Evolutionary conservation across 345 rosid genomes (phyloP), one percentile per base, ranked within the genome.

Genomic region (Rhizophora apiculata): DNA sequence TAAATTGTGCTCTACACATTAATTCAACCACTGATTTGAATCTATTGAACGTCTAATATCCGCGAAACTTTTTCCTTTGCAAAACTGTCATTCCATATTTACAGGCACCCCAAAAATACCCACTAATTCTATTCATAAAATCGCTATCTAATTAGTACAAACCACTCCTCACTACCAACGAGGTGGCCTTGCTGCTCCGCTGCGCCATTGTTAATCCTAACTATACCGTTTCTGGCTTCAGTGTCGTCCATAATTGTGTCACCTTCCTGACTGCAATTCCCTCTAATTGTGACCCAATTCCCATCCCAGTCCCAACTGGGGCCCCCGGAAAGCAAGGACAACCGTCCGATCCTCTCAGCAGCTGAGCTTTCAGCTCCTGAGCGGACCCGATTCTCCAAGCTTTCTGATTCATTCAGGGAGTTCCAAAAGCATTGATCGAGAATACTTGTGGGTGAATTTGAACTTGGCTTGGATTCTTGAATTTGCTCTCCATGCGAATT

Each of bases 371-470:
- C 56, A 37, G 32, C 29, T 1, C 52, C 56, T 72, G 65, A 19
- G 30, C 37, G 75, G 73, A 53, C 62, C 46, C 22, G 70, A 56
- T 73, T 78, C 60, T 75, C 82, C 58, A 75, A 65, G 43, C 75
- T 59, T 30, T 74, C 84, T 6, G 86, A 58, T 62, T 75, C 85
- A n/a, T 82, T 89, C 43, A 69, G 46, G 19, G 87, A 77, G 49
- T 68, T 70, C 97, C 97, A 89, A 49, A 86, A 77, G 32, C 78
- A 80, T 64, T 82, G 85, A 71, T 92, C 96, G 43, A 86, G 85
- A 72, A 88, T 79, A 61, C 93, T 89, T 34, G 97, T 92, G 34
- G 97, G 97, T 64, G 97, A 92, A 64, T 43, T 70, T 36, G 83
- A 80, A 21, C 36, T 59, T 70, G 81, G 66, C 52, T 48, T 72